Evolutionary conservation across 1,284 basidiomycete genomes (phyloP).

Genomic region (Anthracocystis setariae): DNA sequence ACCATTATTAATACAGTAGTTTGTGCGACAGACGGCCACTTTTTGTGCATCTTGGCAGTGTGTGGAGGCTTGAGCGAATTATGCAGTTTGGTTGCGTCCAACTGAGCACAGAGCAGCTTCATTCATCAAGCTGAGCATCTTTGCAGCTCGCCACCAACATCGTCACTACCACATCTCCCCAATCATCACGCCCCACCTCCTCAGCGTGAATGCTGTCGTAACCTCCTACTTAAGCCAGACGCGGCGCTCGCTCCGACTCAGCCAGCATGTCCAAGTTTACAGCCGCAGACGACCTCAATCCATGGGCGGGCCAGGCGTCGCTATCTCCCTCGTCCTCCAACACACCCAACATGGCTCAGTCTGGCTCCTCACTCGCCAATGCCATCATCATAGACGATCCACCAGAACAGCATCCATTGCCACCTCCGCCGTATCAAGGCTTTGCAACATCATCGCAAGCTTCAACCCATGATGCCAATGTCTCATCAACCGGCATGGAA

Average conservation of each 20-base stretch:
- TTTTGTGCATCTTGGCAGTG: too few species aligned
- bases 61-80: too few species aligned
- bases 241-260: background rate
- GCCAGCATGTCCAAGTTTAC: constrained; percentile 14
- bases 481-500: constrained; percentile 38
- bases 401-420: constrained; percentile 11
- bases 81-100: constrained; percentile 3
- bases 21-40: too few species aligned
- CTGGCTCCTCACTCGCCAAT: constrained; percentile 23
- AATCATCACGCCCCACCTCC: background rate
- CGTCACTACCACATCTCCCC: too few species aligned
- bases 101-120: constrained; percentile 11
- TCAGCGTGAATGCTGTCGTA: constrained; percentile 3
- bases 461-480: constrained; percentile 1
- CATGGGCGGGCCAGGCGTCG: constrained; percentile 13
- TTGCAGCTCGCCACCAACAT: background rate
- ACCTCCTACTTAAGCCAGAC: background rate
- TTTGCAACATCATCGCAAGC: constrained; percentile 5
- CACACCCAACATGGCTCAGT: background rate
- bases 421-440: constrained; percentile 7
- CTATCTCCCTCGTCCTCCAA: background rate
- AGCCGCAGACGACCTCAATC: constrained; percentile 25
- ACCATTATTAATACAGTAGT: too few species aligned
- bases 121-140: too few species aligned
- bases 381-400: constrained; percentile 41